These are phyloP conservation scores for Ganoderma lingzhi DNA, from an alignment of 1,284 basidiomycete genomes.

Conservation along the genomic window DNA sequence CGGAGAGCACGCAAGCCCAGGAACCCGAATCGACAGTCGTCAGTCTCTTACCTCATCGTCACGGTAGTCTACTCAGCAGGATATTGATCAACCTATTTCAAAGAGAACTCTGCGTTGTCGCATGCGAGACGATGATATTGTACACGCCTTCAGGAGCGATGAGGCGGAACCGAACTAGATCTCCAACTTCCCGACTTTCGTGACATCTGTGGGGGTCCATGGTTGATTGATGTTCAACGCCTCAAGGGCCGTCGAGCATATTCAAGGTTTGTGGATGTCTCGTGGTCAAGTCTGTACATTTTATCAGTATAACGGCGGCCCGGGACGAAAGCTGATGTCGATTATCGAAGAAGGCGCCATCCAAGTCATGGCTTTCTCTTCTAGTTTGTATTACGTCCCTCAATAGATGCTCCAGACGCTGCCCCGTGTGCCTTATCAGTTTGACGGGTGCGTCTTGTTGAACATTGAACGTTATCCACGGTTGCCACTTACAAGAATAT, in stretches of 20 bases:
- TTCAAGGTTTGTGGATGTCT: too few species aligned
- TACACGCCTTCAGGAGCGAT: neutral
- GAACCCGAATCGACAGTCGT: neutral
- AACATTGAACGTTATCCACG: too few species aligned
- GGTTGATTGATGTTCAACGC: too few species aligned
- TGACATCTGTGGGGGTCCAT: too few species aligned
- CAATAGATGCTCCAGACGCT: neutral
- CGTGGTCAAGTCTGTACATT: neutral
- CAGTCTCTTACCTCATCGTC: neutral
- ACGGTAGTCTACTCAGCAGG: neutral
- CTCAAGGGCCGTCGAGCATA: too few species aligned
- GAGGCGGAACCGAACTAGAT: neutral
- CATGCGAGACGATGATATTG: neutral
- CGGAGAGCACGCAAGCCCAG: neutral
- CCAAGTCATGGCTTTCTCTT: neutral
- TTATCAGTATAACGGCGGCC: neutral
- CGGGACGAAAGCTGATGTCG: neutral
- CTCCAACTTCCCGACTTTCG: neutral
- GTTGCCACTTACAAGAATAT: neutral
- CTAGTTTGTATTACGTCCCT: neutral
- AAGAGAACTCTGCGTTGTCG: neutral
- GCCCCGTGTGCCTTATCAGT: neutral
- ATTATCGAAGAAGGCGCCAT: neutral
- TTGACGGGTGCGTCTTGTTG: neutral
- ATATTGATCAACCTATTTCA: neutral